Conservation (phyloP, 163 green algal species). For the Volvox carteri region DNA sequence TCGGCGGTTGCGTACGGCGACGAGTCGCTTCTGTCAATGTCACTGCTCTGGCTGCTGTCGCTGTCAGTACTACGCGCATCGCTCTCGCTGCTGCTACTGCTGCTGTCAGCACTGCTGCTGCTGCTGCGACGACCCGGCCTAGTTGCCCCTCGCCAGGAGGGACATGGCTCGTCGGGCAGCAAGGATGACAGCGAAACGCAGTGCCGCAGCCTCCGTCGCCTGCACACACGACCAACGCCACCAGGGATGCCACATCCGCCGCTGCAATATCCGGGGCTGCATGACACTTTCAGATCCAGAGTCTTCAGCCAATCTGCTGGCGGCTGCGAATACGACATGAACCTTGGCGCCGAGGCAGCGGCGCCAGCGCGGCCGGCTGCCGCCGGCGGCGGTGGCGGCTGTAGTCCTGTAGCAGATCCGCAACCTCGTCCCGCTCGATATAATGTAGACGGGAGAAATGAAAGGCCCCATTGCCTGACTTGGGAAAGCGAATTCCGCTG, state of each 20-base stretch:
- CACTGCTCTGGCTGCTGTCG: slow-evolving; percentile 13
- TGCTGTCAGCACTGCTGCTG: neutral
- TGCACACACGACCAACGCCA: neutral
- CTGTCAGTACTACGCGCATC: slow-evolving; percentile 7
- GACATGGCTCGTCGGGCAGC: slow-evolving; percentile 39
- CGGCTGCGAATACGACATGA: slow-evolving; percentile 13
- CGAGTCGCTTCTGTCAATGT: neutral
- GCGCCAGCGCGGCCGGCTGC: neutral
- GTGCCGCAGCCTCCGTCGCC: neutral
- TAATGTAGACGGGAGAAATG: too few species aligned
- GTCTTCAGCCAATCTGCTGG: neutral
- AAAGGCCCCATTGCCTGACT: too few species aligned
- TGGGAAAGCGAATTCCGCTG: too few species aligned
- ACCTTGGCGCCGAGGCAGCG: neutral
- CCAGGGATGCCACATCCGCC: neutral
- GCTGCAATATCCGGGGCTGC: neutral
- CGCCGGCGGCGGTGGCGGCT: neutral
- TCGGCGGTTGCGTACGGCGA: neutral
- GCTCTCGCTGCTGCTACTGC: slow-evolving; percentile 22
- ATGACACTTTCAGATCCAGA: neutral
- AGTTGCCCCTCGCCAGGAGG: neutral
- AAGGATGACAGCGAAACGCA: slow-evolving; percentile 26
- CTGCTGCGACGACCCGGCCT: neutral
- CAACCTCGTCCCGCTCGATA: too few species aligned
- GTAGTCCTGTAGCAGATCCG: too few species aligned